Evolutionary conservation across 2,329 filamentous ascomycete species (phyloP).

Genomic region (Hypoxylon sp.): DNA sequence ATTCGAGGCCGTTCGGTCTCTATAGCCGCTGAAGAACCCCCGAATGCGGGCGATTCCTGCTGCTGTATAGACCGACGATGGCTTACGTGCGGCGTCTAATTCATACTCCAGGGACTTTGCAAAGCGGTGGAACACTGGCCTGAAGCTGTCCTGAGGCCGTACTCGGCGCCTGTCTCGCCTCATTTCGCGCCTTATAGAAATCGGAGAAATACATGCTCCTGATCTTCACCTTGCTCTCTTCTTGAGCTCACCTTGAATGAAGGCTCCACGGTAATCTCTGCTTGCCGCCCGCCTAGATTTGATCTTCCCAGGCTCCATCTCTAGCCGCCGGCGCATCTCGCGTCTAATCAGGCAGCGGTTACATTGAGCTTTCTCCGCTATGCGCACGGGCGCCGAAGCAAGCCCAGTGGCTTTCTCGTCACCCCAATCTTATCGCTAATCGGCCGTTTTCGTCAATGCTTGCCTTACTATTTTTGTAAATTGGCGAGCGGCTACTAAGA

Average conservation of each 20-base stretch:
- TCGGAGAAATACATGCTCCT: conserved; percentile 14
- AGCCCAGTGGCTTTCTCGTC: conserved; percentile 23
- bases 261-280: conserved; percentile 24
- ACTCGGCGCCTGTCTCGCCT: conserved; percentile 35
- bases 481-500: conserved; percentile 37
- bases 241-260: conserved; percentile 35
- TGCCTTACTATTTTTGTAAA: conserved; percentile 35
- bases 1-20: conserved; percentile 21
- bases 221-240: conserved; percentile 15
- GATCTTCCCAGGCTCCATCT: conserved; percentile 28
- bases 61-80: conserved; percentile 1
- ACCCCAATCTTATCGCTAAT: conserved; percentile 38
- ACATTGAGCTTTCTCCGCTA: conserved; percentile 8
- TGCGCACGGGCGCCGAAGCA: conserved; percentile 11
- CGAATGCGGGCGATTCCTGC: neutral
- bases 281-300: conserved; percentile 18
- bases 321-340: conserved; percentile 28
- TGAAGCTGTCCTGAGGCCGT: conserved; percentile 28
- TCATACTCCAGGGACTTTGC: neutral
- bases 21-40: conserved; percentile 39
- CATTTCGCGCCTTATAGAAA: conserved; percentile 15
- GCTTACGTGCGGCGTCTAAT: conserved; percentile 21
- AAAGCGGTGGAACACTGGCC: conserved; percentile 21
- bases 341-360: conserved; percentile 32
- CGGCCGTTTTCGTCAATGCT: conserved; percentile 24